Evolutionary conservation across 306 rosid genomes (phyloP), one percentile per base, ranked within the genome.

Genomic region (Cucurbita argyrosperma): DNA sequence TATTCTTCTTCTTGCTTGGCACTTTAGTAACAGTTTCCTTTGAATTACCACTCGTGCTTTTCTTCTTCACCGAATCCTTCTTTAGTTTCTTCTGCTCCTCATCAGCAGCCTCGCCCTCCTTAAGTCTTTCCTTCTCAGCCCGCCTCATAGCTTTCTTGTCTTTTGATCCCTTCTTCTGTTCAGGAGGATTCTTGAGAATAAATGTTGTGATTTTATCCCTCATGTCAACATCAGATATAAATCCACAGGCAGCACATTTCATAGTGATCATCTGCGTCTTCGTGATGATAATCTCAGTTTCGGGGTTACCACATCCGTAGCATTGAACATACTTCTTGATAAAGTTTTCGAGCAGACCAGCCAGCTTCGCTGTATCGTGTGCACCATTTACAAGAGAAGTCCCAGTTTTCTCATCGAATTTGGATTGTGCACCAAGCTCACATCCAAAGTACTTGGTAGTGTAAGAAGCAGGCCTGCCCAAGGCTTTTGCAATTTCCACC

Each of bases 181-280:
- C 94, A 1, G 90, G 96, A 30, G 96, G 91, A 66, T 90, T 90
- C 86, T 90, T 90, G 18, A 90, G 74, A 42, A 90, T 90, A 71
- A 90, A 90, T 35, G 94, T 77, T 0, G 94, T 90, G 43, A 90
- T 90, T 79, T 90, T 90, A 85, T 87, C 88, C 77, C 96, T 87
- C 92, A 90, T 88, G 71, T 90, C 96, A 51, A 88, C 92, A 80
- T 88, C 94, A 6, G 96, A 90, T 49, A 90, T 38, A 71, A 81
- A 85, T 37, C 96, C 96, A 78, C 96, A 90, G 0, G 96, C 94
- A 54, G 96, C 96, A 62, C 96, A 90, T 74, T 90, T 90, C 69
- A 90, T 84, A 54, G 60, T 86, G 78, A 88, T 57, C 94, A 90
- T 90, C 80, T 90, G 96, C 0, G 82, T 85, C 81, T 90, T 88